These are phyloP conservation scores for Pleurotus salmoneostramineus DNA, from an alignment of 768 basidiomycete species.

Conservation along the genomic window DNA sequence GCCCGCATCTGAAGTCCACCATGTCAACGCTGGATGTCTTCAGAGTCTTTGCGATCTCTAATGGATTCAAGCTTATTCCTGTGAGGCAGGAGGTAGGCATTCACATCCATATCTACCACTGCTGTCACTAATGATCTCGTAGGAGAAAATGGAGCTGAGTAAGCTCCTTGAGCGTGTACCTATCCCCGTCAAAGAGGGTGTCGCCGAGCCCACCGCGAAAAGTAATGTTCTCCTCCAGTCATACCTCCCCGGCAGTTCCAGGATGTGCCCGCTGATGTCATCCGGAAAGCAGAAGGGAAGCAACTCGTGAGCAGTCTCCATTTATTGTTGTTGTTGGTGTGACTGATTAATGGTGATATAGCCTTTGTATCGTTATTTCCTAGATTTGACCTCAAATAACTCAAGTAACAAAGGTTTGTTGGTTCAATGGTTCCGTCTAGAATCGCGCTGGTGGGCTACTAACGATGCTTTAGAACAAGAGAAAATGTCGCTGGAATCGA, in stretches of 20 bases:
- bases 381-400: too few species aligned
- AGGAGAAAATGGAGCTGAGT: slow-evolving; percentile 84
- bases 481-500: too few species aligned
- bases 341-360: slow-evolving; percentile 17
- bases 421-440: too few species aligned
- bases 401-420: too few species aligned
- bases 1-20: slow-evolving; percentile 83
- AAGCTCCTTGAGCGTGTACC: slow-evolving; percentile 93
- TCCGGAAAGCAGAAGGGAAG: slow-evolving; percentile 92
- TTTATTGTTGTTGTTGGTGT: not conserved
- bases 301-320: slow-evolving; percentile 66
- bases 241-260: slow-evolving; percentile 95
- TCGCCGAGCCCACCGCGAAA: slow-evolving; percentile 95
- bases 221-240: slow-evolving; percentile 95
- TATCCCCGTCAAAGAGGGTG: slow-evolving; percentile 94
- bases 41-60: slow-evolving; percentile 91
- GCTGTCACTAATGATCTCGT: slow-evolving; percentile 14
- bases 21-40: slow-evolving; percentile 91
- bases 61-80: slow-evolving; percentile 92
- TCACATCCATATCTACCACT: too few species aligned
- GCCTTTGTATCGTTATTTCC: slow-evolving; percentile 96
- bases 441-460: too few species aligned
- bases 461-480: too few species aligned
- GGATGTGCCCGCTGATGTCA: slow-evolving; percentile 79
- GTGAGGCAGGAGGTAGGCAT: slow-evolving; percentile 59